These are phyloP conservation scores for Mycosarcoma maydis DNA, from an alignment of 1,284 basidiomycete species.

Conservation along the genomic window DNA sequence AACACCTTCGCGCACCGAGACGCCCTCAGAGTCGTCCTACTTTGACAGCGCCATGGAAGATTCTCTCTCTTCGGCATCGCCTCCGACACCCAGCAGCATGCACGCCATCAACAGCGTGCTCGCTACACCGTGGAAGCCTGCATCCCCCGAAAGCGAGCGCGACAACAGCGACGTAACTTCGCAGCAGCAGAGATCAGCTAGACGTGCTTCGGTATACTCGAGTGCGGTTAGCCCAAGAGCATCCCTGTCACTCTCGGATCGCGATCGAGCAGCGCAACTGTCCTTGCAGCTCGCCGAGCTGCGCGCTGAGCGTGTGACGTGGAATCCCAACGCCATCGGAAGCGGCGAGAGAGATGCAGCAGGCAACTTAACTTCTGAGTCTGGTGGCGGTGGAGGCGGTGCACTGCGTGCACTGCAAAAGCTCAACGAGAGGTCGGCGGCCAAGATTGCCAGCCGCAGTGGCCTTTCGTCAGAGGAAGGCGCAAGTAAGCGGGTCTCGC, in stretches of 20 bases:
- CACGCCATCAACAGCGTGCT: constrained; percentile 36
- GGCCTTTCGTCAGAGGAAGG: constrained; percentile 2
- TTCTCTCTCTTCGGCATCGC: constrained; percentile 33
- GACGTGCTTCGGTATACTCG: constrained; percentile 20
- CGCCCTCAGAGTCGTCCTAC: constrained; percentile 42
- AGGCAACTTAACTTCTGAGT: constrained; percentile 1
- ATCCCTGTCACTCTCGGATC: constrained; percentile 34
- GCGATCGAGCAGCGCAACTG: constrained; percentile 24
- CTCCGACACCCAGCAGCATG: constrained; percentile 40
- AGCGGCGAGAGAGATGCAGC: neutral
- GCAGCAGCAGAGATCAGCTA: constrained; percentile 9
- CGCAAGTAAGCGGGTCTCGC: constrained; percentile 25
- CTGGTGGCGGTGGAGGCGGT: constrained; percentile 27
- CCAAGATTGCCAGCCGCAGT: constrained; percentile 30
- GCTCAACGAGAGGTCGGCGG: constrained; percentile 41
- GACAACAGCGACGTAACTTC: constrained; percentile 1
- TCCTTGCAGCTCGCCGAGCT: constrained; percentile 32
- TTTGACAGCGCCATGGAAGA: constrained; percentile 40
- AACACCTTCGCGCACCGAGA: constrained; percentile 30
- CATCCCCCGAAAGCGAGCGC: neutral
- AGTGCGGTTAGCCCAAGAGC: constrained; percentile 26
- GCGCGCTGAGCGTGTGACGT: constrained; percentile 35
- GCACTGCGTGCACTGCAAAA: constrained; percentile 38
- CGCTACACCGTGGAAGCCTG: constrained; percentile 28
- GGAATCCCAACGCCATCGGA: constrained; percentile 14